Conservation (phyloP, 148 eudicot species). For the Rhododendron ferrugineum region DNA sequence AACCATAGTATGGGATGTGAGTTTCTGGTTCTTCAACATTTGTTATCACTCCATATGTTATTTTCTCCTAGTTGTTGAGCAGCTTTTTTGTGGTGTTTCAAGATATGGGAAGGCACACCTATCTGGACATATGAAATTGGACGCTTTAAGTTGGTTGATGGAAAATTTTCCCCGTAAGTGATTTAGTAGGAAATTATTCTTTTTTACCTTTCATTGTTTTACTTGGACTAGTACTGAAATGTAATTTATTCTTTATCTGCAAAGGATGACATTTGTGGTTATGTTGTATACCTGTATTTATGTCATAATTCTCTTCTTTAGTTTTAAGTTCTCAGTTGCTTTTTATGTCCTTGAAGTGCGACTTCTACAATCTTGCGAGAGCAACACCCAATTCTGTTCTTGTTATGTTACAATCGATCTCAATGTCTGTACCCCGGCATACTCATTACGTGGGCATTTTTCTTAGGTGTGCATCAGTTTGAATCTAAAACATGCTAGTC, state of each 20-base stretch:
- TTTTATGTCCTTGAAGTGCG: neutral
- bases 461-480: neutral
- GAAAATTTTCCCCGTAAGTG: slow-evolving; percentile 94
- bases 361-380: neutral
- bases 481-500: neutral
- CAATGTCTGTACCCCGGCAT: neutral
- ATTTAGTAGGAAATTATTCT: neutral
- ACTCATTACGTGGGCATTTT: neutral
- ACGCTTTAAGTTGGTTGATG: slow-evolving; percentile 91
- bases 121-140: slow-evolving; percentile 78
- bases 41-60: neutral
- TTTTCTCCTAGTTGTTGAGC: slow-evolving; percentile 5
- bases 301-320: neutral
- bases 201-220: neutral
- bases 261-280: neutral
- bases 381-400: neutral
- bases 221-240: neutral
- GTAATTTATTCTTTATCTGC: neutral
- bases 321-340: neutral
- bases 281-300: neutral
- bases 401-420: neutral
- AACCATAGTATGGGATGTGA: slow-evolving; percentile 94
- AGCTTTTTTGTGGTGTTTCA: slow-evolving; percentile 15
- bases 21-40: slow-evolving; percentile 21
- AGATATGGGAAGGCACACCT: slow-evolving; percentile 99